phyloP scores from a whole-genome alignment of 1,139 yeast species.

The Taphrina betulina region DNA sequence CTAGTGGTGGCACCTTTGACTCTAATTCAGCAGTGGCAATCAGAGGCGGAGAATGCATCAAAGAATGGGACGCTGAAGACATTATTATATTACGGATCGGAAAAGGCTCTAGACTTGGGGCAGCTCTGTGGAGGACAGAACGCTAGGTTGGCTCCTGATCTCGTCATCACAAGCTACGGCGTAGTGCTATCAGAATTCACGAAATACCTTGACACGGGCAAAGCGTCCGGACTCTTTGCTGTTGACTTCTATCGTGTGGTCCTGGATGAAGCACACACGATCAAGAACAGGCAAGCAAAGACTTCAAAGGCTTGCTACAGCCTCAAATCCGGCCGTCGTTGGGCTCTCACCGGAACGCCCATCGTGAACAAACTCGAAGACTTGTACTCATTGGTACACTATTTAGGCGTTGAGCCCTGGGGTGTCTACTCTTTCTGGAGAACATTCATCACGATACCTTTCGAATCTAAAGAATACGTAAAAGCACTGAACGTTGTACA shows the following conservation, averaged over 20 bases:
- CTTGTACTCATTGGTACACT: constrained; percentile 72
- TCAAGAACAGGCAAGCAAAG: constrained; percentile 74
- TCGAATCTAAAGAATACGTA: constrained; percentile 66
- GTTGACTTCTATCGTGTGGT: constrained; percentile 76
- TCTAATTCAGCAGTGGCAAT: constrained; percentile 83
- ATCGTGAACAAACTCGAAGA: constrained; percentile 87
- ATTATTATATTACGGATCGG: constrained; percentile 71
- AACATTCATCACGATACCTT: constrained; percentile 79
- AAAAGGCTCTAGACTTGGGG: constrained; percentile 49
- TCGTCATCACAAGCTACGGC: constrained; percentile 84
- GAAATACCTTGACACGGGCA: constrained; percentile 24
- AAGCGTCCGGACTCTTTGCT: constrained; percentile 58
- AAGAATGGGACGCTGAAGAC: constrained; percentile 41
- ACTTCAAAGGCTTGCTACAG: constrained; percentile 78
- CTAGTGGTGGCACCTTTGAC: constrained; percentile 90
- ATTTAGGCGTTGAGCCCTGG: constrained; percentile 84
- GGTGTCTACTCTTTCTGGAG: constrained; percentile 83
- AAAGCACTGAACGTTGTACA: constrained; percentile 81
- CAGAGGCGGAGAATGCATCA: constrained; percentile 62
- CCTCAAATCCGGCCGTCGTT: constrained; percentile 62
- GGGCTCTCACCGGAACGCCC: constrained; percentile 95
- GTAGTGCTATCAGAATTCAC: constrained; percentile 67
- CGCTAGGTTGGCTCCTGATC: constrained; percentile 54
- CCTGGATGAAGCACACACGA: constrained; percentile 89
- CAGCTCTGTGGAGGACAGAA: constrained; percentile 47